A percentile compares a stretch with the other conserved stretches of the same genome.
Evolutionary conservation across 176 grass and related monocot genomes (phyloP).

Genomic region (Bothriochloa decipiens): DNA sequence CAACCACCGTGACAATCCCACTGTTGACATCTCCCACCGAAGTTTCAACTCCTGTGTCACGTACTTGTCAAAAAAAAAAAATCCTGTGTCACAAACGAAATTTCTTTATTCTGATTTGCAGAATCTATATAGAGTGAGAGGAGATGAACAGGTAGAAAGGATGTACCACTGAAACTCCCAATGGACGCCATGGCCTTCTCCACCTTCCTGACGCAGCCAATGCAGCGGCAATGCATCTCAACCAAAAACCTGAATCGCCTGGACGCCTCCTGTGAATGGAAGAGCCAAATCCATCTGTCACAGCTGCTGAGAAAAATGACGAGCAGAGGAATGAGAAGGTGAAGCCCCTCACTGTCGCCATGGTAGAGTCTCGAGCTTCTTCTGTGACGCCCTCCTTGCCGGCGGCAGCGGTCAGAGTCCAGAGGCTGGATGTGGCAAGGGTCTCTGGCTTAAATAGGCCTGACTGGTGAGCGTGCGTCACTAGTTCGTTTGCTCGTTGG

Average conservation of each 20-base stretch:
- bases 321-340: not conserved
- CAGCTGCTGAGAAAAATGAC: not conserved
- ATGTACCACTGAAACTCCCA: slow-evolving; percentile 3
- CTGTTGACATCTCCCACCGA: slow-evolving; percentile 32
- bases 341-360: slow-evolving; percentile 32
- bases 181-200: slow-evolving; percentile 49
- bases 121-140: not conserved
- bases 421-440: not conserved
- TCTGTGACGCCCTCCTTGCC: not conserved
- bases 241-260: slow-evolving; percentile 35
- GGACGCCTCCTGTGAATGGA: slow-evolving; percentile 33
- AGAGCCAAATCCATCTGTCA: not conserved
- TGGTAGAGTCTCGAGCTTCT: not conserved
- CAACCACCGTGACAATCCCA: slow-evolving; percentile 31
- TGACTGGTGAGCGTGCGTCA: not conserved
- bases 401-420: not conserved
- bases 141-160: not conserved
- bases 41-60: slow-evolving; percentile 20
- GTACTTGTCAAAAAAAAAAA: too few relatives aligned
- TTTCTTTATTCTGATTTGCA: not conserved
- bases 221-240: slow-evolving; percentile 49
- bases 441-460: slow-evolving; percentile 30
- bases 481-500: not conserved
- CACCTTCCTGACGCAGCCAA: slow-evolving; percentile 47
- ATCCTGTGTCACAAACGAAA: not conserved